phyloP scores from a whole-genome alignment of 345 rosid genomes.

The Acer campestre region DNA sequence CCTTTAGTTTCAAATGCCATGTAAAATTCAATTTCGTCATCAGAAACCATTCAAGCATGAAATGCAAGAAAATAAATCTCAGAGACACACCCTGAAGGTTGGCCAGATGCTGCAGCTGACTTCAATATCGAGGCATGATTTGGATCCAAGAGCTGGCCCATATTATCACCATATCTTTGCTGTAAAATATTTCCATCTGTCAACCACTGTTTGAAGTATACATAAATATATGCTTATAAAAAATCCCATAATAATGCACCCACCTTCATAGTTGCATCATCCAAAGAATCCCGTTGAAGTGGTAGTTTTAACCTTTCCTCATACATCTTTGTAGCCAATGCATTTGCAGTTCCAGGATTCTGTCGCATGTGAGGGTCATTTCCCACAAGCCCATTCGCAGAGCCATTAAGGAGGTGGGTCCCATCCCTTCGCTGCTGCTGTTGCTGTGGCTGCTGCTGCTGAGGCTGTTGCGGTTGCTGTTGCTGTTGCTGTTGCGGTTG shows the following conservation, averaged over 20 bases:
- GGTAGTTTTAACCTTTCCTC: constrained; percentile 84
- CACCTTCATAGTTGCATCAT: constrained; percentile 86
- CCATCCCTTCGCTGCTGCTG: constrained; percentile 82
- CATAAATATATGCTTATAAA: background rate
- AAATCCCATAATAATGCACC: constrained; percentile 16
- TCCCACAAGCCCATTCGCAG: constrained; percentile 77
- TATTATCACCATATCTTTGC: constrained; percentile 87
- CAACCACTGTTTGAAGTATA: background rate
- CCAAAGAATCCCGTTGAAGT: constrained; percentile 82
- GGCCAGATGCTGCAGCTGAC: constrained; percentile 76
- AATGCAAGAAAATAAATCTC: constrained; percentile 15
- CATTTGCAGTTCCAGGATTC: constrained; percentile 76
- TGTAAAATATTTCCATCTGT: constrained; percentile 31
- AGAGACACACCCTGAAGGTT: constrained; percentile 80
- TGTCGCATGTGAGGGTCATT: constrained; percentile 82
- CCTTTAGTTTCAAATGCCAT: background rate
- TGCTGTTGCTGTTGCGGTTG: constrained; percentile 35
- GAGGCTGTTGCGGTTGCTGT: constrained; percentile 56
- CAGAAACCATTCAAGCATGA: constrained; percentile 5
- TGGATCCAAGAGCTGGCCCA: constrained; percentile 84
- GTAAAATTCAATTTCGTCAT: background rate
- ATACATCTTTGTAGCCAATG: constrained; percentile 83
- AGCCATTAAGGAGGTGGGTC: constrained; percentile 76
- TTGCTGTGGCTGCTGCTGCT: constrained; percentile 40
- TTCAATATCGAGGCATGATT: constrained; percentile 88